Evolutionary conservation across 495 filamentous ascomycete genomes (phyloP).

Genomic region (Podospora anserina): DNA sequence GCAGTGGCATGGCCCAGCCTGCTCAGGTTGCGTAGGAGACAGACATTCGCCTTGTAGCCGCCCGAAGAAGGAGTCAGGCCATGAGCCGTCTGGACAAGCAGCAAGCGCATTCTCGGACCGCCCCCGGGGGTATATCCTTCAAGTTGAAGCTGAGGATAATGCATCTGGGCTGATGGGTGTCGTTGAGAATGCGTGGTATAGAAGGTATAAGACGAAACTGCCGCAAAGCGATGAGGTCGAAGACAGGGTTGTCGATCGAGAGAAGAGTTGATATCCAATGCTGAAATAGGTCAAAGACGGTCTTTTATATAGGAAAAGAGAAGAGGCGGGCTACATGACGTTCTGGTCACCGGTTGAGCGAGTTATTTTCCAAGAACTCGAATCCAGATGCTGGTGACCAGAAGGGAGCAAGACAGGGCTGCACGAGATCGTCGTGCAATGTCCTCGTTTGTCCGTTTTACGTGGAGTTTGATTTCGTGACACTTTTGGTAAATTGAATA

Average conservation of each 20-base stretch:
- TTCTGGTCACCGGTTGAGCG: not conserved
- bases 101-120: constrained; percentile 23
- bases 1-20: constrained; percentile 20
- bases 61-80: constrained; percentile 34
- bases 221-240: not conserved
- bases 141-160: not conserved
- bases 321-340: not conserved
- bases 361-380: not conserved
- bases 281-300: not conserved
- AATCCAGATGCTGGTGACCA: not conserved
- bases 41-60: constrained; percentile 34
- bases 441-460: not conserved
- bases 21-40: constrained; percentile 25
- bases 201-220: not conserved
- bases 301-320: not conserved
- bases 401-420: not conserved
- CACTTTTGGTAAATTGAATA: not conserved
- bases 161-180: not conserved
- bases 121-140: no score
- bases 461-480: not conserved
- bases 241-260: not conserved
- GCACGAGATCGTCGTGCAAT: not conserved
- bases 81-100: constrained; percentile 35
- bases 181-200: not conserved
- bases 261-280: not conserved